Evolutionary conservation across 345 rosid genomes (phyloP).

Genomic region (Rhizophora apiculata): DNA sequence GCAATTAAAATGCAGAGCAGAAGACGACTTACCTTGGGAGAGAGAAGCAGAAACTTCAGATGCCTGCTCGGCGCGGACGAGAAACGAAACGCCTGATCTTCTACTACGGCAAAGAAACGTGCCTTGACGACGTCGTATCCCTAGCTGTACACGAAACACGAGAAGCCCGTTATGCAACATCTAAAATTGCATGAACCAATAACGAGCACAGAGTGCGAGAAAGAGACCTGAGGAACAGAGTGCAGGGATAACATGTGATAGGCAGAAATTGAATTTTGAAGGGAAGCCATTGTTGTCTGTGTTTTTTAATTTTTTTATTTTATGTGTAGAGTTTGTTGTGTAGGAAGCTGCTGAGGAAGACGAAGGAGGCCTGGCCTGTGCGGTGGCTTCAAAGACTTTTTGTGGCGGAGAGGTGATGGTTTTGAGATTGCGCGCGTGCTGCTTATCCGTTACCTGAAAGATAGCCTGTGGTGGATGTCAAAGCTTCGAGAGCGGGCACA

Average conservation of each 20-base stretch:
- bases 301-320: not conserved
- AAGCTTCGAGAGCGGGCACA: too few species aligned
- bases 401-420: slow-evolving; percentile 28
- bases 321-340: slow-evolving; percentile 1
- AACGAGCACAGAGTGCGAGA: not conserved
- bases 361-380: not conserved
- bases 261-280: slow-evolving; percentile 52
- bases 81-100: slow-evolving; percentile 50
- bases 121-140: slow-evolving; percentile 36
- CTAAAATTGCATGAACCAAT: not conserved
- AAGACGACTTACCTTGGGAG: slow-evolving; percentile 42
- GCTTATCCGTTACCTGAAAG: not conserved
- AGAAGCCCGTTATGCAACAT: not conserved
- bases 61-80: slow-evolving; percentile 52
- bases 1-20: not conserved
- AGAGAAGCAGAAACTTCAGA: slow-evolving; percentile 35
- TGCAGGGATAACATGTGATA: slow-evolving; percentile 47
- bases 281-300: slow-evolving; percentile 56
- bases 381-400: not conserved
- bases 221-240: slow-evolving; percentile 60
- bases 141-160: slow-evolving; percentile 21
- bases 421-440: not conserved
- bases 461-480: too few species aligned
- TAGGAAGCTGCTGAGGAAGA: not conserved
- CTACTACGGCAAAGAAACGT: slow-evolving; percentile 35